phyloP scores from a whole-genome alignment of 495 filamentous ascomycete species.

The Parachaetomium inaequale region DNA sequence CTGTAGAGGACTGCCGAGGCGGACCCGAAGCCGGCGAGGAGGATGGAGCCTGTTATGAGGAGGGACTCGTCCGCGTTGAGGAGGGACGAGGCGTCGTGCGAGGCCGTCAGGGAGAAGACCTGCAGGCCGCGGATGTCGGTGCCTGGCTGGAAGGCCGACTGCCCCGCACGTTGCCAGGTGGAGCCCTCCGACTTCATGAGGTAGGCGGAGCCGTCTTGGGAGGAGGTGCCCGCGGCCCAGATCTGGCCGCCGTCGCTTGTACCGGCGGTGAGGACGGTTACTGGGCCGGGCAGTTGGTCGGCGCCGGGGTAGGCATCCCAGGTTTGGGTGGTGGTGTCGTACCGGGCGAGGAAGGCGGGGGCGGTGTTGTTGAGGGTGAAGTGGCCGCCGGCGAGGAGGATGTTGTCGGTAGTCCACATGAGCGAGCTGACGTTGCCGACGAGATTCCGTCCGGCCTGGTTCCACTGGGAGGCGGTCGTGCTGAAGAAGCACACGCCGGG shows the following conservation, averaged over 20 bases:
- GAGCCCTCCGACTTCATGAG: conserved; percentile 70
- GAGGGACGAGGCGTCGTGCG: conserved; percentile 62
- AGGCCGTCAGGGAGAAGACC: conserved; percentile 62
- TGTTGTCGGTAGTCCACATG: conserved; percentile 66
- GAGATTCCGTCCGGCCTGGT: conserved; percentile 65
- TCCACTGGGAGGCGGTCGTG: conserved; percentile 66
- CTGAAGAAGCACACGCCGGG: conserved; percentile 76
- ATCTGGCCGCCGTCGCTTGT: conserved; percentile 61
- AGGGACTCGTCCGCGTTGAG: conserved; percentile 64
- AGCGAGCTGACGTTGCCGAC: conserved; percentile 65
- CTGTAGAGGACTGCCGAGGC: conserved; percentile 78
- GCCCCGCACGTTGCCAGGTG: conserved; percentile 50
- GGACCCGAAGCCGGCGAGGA: conserved; percentile 67
- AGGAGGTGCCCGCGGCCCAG: conserved; percentile 70
- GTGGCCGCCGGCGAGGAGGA: conserved; percentile 72
- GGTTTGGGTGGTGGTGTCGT: conserved; percentile 56
- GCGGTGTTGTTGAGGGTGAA: conserved; percentile 61
- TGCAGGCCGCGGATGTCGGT: conserved; percentile 76
- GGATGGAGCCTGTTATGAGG: conserved; percentile 77
- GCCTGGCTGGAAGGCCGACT: conserved; percentile 52
- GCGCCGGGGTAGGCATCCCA: conserved; percentile 69
- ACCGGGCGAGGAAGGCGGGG: conserved; percentile 66
- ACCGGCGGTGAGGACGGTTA: conserved; percentile 72
- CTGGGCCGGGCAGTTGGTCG: conserved; percentile 66
- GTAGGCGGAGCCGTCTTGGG: conserved; percentile 63